These are phyloP conservation scores for Taxillus chinensis DNA, from an alignment of 164 flowering plant genomes.

Conservation along the genomic window DNA sequence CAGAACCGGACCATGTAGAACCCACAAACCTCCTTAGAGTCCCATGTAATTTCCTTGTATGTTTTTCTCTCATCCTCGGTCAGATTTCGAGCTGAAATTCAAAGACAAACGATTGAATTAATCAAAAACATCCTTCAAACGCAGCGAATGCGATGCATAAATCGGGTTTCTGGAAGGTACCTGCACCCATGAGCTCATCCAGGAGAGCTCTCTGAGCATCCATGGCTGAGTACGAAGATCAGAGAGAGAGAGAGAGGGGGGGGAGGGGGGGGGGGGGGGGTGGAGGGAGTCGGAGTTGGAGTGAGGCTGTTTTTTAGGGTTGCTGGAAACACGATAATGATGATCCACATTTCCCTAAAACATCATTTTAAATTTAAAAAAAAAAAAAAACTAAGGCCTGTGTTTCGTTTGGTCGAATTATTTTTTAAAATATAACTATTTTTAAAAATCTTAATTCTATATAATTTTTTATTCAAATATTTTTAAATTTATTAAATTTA, in stretches of 20 bases:
- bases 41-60: conserved; percentile 75
- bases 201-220: conserved; percentile 96
- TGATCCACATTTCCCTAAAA: no score
- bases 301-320: no score
- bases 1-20: conserved; percentile 92
- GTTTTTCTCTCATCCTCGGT: conserved; percentile 90
- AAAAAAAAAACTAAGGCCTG: no score
- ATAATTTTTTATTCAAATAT: no score
- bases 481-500: no score
- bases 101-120: not conserved
- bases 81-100: conserved; percentile 68
- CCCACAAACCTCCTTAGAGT: conserved; percentile 84
- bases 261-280: not conserved
- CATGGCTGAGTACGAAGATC: conserved; percentile 29
- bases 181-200: conserved; percentile 96
- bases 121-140: not conserved
- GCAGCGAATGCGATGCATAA: no score
- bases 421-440: no score
- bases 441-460: no score
- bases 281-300: no score
- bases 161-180: conserved; percentile 21
- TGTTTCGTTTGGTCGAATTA: no score
- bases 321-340: no score
- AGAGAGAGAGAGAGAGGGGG: not conserved
- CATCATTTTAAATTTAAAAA: no score